Conservation (phyloP, 208 protist species). For the Wallacemonas collosoma region DNA sequence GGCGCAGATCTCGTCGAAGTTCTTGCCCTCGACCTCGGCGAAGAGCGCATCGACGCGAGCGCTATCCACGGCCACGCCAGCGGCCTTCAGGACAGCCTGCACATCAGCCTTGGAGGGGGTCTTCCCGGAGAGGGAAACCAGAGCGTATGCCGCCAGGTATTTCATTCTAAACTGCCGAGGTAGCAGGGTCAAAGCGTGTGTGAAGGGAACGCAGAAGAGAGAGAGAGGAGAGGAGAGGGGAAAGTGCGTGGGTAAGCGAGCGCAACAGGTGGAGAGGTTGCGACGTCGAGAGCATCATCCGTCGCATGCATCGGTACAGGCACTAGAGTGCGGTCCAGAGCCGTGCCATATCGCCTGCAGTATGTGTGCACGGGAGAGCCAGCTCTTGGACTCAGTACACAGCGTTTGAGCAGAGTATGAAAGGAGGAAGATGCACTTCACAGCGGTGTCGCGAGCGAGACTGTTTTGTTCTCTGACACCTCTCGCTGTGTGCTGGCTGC, state of each 20-base stretch:
- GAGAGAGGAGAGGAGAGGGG: conserved; percentile 11
- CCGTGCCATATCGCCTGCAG: too few species aligned
- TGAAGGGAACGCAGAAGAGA: conserved; percentile 18
- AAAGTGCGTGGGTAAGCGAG: neutral
- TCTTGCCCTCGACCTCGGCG: conserved; percentile 50
- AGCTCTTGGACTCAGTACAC: too few species aligned
- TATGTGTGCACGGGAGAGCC: too few species aligned
- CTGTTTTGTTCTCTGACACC: too few species aligned
- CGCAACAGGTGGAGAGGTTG: neutral
- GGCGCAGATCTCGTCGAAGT: conserved; percentile 50
- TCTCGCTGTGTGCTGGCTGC: too few species aligned
- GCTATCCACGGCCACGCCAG: conserved; percentile 39
- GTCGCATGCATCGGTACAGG: too few species aligned
- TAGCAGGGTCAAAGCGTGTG: neutral
- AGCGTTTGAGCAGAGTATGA: too few species aligned
- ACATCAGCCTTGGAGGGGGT: conserved; percentile 55
- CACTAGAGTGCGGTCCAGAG: too few species aligned
- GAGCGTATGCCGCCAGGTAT: conserved; percentile 78
- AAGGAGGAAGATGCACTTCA: too few species aligned
- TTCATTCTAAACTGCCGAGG: conserved; percentile 48
- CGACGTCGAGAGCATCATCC: neutral
- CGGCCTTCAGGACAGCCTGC: conserved; percentile 57
- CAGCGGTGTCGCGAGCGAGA: too few species aligned
- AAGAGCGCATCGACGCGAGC: conserved; percentile 39
- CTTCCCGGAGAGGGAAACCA: conserved; percentile 52